Evolutionary conservation across 495 filamentous ascomycete genomes (phyloP).

Genomic region (Alectoria sarmentosa): DNA sequence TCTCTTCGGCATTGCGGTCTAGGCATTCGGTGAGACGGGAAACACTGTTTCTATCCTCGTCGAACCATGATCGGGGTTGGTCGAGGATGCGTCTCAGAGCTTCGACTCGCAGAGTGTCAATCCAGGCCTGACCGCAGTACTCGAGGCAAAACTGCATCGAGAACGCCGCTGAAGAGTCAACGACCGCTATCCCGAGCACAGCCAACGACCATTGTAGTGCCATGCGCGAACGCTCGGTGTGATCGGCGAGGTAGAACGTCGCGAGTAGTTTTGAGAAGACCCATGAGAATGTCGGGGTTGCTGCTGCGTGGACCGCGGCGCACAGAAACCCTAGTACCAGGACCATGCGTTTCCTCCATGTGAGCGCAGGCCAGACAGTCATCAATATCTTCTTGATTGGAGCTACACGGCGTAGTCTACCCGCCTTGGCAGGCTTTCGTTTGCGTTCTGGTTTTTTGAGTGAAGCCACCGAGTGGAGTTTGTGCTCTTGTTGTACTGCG

Average conservation of each 20-base stretch:
- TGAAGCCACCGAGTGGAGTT: background rate
- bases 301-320: slow-evolving; percentile 56
- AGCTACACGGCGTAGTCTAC: slow-evolving; percentile 1
- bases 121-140: slow-evolving; percentile 67
- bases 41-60: slow-evolving; percentile 57
- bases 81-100: slow-evolving; percentile 64
- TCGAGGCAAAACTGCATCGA: slow-evolving; percentile 65
- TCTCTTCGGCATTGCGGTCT: slow-evolving; percentile 81
- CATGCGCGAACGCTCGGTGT: slow-evolving; percentile 35
- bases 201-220: slow-evolving; percentile 60
- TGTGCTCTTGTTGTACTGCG: background rate
- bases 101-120: slow-evolving; percentile 60
- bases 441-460: background rate
- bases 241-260: slow-evolving; percentile 52
- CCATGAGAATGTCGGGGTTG: slow-evolving; percentile 72
- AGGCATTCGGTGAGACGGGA: slow-evolving; percentile 59
- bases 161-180: slow-evolving; percentile 59
- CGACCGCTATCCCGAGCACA: slow-evolving; percentile 60
- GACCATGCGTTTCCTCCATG: slow-evolving; percentile 40
- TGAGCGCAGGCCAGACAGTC: slow-evolving; percentile 66
- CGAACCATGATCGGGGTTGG: slow-evolving; percentile 84
- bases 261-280: slow-evolving; percentile 67
- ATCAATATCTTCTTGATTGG: slow-evolving; percentile 55
- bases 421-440: background rate
- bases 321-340: slow-evolving; percentile 55